Evolutionary conservation across 1,284 basidiomycete species (phyloP).

Genomic region (Tetrapyrgos nigripes): DNA sequence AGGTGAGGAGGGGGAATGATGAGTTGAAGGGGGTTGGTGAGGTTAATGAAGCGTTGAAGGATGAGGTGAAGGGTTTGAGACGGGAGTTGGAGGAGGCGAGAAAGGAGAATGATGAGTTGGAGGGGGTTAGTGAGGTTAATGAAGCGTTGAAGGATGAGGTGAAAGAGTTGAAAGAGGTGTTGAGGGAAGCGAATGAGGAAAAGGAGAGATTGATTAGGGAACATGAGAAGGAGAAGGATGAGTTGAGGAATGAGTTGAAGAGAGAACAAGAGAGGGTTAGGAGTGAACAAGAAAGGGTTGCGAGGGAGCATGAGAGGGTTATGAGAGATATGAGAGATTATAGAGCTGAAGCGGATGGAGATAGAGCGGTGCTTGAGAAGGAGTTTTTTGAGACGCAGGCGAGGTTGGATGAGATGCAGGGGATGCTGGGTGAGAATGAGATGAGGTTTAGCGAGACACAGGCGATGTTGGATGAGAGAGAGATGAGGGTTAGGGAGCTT

Average conservation of each 20-base stretch:
- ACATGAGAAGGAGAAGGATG: slow-evolving; percentile 68
- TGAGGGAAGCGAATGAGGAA: slow-evolving; percentile 68
- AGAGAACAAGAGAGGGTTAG: slow-evolving; percentile 73
- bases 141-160: slow-evolving; percentile 76
- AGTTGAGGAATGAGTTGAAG: slow-evolving; percentile 73
- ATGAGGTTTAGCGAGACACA: slow-evolving; percentile 72
- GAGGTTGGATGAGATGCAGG: too few species aligned
- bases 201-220: slow-evolving; percentile 74
- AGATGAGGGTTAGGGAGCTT: slow-evolving; percentile 68
- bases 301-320: slow-evolving; percentile 82
- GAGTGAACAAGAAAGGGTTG: slow-evolving; percentile 77
- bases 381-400: slow-evolving; percentile 86
- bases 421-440: slow-evolving; percentile 62
- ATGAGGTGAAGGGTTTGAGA: too few species aligned
- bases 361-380: slow-evolving; percentile 87
- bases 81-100: too few species aligned
- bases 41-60: slow-evolving; percentile 66
- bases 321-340: slow-evolving; percentile 85
- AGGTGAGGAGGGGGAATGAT: slow-evolving; percentile 69
- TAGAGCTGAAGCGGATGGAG: slow-evolving; percentile 89
- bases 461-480: slow-evolving; percentile 63
- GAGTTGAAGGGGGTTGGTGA: slow-evolving; percentile 68
- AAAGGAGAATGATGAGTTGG: slow-evolving; percentile 75
- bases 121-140: too few species aligned
- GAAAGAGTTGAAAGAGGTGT: slow-evolving; percentile 76